phyloP scores from a whole-genome alignment of 1,284 basidiomycete genomes.

The Tilletia indica region DNA sequence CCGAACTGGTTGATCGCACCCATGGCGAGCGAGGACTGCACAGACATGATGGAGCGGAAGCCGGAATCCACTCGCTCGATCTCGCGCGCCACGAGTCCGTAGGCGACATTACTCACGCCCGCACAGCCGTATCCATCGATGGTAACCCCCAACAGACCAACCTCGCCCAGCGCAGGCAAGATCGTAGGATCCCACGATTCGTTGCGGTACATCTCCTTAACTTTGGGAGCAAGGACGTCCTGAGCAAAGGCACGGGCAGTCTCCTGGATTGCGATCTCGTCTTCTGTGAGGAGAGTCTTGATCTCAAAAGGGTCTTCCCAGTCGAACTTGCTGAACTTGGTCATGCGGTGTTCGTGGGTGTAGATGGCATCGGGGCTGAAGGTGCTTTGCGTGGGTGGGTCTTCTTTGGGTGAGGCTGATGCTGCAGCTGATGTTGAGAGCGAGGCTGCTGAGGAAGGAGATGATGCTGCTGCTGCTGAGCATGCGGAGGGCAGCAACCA shows the following conservation, averaged over 20 bases:
- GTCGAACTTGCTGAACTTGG: conserved; percentile 64
- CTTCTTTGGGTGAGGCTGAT: neutral
- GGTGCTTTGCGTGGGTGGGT: conserved; percentile 26
- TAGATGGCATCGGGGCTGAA: conserved; percentile 24
- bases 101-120: conserved; percentile 85
- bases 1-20: conserved; percentile 91
- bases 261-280: conserved; percentile 83
- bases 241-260: conserved; percentile 82
- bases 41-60: conserved; percentile 90
- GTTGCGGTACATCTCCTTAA: conserved; percentile 80
- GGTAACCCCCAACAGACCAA: conserved; percentile 86
- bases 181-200: conserved; percentile 80
- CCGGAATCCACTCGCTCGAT: conserved; percentile 93
- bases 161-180: conserved; percentile 84
- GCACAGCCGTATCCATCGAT: conserved; percentile 93
- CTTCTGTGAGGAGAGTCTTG: conserved; percentile 69
- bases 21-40: conserved; percentile 97
- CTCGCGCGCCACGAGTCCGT: conserved; percentile 88
- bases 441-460: neutral
- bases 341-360: conserved; percentile 10
- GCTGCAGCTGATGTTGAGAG: conserved; percentile 23
- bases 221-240: conserved; percentile 77
- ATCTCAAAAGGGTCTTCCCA: conserved; percentile 63
- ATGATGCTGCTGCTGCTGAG: neutral
- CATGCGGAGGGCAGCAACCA: neutral